phyloP scores from a whole-genome alignment of 2,329 filamentous ascomycete genomes.

The Clarireedia hainanense region DNA sequence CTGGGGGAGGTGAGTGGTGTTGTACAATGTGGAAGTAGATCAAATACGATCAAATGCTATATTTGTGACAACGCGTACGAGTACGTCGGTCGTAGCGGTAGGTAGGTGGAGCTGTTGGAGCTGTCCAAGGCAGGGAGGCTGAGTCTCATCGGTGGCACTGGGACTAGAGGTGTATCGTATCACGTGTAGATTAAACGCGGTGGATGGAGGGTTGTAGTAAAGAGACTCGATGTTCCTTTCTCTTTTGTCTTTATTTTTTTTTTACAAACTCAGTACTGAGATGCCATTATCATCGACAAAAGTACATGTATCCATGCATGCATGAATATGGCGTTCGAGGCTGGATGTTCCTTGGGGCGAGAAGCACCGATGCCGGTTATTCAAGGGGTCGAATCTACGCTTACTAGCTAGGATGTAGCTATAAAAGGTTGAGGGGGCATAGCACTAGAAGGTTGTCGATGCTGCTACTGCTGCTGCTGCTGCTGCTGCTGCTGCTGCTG shows the following conservation, averaged over 20 bases:
- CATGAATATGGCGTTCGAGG: neutral
- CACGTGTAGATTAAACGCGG: neutral
- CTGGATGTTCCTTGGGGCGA: neutral
- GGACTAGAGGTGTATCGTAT: neutral
- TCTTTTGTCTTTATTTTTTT: neutral
- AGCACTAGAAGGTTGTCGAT: too few species aligned
- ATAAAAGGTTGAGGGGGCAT: too few species aligned
- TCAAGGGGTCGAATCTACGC: too few species aligned
- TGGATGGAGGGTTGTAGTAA: neutral
- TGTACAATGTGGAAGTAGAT: too few species aligned
- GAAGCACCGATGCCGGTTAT: too few species aligned
- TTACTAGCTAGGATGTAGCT: too few species aligned
- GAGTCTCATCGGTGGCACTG: neutral
- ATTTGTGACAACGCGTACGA: conserved; percentile 6
- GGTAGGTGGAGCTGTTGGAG: neutral
- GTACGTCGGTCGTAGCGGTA: neutral
- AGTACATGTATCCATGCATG: neutral
- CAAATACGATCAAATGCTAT: too few species aligned
- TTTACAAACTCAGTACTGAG: too few species aligned
- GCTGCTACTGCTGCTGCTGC: too few species aligned
- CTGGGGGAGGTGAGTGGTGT: too few species aligned
- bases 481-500: too few species aligned
- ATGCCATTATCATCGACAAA: too few species aligned
- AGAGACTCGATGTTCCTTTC: neutral
- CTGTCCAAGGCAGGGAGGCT: neutral